Base-by-base conservation (phyloP, 495 filamentous ascomycete genomes). In the Chaetomidium leptoderma region DNA sequence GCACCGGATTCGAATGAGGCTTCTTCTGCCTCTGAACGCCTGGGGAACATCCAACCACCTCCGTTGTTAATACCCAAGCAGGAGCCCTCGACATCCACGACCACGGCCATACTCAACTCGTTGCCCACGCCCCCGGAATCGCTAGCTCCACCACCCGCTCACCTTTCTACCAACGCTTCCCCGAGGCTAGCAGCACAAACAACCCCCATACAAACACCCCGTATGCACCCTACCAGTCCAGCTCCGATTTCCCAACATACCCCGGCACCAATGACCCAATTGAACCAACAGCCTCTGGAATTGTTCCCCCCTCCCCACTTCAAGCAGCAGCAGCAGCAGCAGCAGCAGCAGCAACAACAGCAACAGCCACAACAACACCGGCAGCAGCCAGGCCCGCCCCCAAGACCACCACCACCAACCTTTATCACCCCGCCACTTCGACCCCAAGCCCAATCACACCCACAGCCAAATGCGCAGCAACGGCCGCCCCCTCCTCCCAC, bases 1-100 rank as follows among this genome's bases (percentile, higher is more conserved):
- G 74, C 80, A 9, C 80, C 80, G 8, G 80, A 79, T 39, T 47
- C 63, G 8, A 54, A 51, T 23, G 74, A 73, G 16, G 64, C 51
- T 32, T 45, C 61, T 5, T 13, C 45, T 9, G 43, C 44, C 3
- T 36, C 65, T 11, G 62, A 57, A 16, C 50, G 40, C 26, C 65
- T 52, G 60, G 51, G 63, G 1, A 56, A 55, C 17, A 17, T 59
- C 6, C 60, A 61, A 6, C 65, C 66, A 2, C 59, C 63, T 14
- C 63, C 47, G 3, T 56, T 50, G 9, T 39, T 53, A 2, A 57
- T 60, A 39, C 53, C 61, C 26, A 57, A 64, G 14, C 59, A 54
- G 14, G 52, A 58, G 6, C 39, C 53, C 1, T 50, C 53, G n/a
- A 43, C 63, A 13, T 42, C 59, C 3, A 9, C 40, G 9, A 2